These are phyloP conservation scores for Heliamphora pulchella DNA, from an alignment of 179 eudicot genomes.

Conservation along the genomic window DNA sequence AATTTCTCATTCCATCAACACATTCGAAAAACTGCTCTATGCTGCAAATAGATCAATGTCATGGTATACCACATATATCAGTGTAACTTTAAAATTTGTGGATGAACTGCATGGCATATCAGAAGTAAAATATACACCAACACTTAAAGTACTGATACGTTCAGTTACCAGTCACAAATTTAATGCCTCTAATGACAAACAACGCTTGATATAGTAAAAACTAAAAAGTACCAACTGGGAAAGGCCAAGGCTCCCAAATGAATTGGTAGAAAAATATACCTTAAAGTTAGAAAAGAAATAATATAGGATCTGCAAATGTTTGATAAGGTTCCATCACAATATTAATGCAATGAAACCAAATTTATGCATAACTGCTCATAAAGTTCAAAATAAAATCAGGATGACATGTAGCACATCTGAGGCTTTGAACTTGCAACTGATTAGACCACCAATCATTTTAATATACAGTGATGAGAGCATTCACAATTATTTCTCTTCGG, in stretches of 20 bases:
- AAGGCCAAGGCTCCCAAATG: neutral
- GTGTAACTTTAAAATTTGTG: neutral
- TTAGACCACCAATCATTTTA: neutral
- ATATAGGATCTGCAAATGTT: neutral
- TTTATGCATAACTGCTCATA: constrained; percentile 1
- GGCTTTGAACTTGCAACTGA: neutral
- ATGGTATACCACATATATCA: neutral
- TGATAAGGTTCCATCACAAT: neutral
- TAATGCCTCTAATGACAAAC: neutral
- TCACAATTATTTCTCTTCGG: neutral
- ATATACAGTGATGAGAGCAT: neutral
- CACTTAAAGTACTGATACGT: neutral
- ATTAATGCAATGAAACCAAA: neutral
- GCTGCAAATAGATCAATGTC: constrained; percentile 35
- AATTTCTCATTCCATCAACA: constrained; percentile 76
- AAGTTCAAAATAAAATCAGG: neutral
- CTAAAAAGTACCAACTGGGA: neutral
- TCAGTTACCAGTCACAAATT: neutral
- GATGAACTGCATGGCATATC: neutral
- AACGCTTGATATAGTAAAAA: neutral
- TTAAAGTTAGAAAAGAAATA: neutral
- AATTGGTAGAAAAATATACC: neutral
- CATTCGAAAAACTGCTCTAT: constrained; percentile 94
- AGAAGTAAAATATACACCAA: neutral
- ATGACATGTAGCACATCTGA: neutral